A percentile compares a stretch with the other conserved stretches of the same genome.
phyloP scores from a whole-genome alignment of 768 basidiomycete species.

The Hortiboletus campestris region DNA sequence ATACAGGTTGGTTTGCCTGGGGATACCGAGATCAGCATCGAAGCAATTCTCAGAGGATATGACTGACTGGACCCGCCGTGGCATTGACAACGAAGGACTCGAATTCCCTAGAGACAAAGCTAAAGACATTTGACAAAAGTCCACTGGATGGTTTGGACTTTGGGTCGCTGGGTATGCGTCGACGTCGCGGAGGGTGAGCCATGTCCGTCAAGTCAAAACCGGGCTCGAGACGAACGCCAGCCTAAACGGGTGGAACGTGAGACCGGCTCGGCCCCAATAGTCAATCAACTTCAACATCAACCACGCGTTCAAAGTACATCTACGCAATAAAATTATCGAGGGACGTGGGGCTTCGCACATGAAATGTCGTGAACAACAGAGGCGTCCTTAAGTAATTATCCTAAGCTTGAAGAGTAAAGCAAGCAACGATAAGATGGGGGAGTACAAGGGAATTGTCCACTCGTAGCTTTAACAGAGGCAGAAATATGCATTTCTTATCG shows the following conservation, averaged over 20 bases:
- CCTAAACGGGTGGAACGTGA: conserved; percentile 15
- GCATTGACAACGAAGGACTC: conserved; percentile 70
- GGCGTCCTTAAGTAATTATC: conserved; percentile 16
- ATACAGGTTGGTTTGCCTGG: conserved; percentile 16
- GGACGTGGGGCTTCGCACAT: conserved; percentile 1
- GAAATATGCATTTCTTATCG: conserved; percentile 29
- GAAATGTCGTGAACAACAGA: conserved; percentile 6
- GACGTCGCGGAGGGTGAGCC: conserved; percentile 6
- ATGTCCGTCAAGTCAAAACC: conserved; percentile 6
- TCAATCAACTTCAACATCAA: conserved; percentile 5
- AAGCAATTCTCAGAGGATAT: neutral
- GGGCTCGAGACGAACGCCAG: neutral
- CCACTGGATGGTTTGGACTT: conserved; percentile 28
- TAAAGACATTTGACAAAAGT: conserved; percentile 61
- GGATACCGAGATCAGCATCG: conserved; percentile 4
- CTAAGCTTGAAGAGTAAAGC: conserved; percentile 1
- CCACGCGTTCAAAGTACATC: conserved; percentile 12
- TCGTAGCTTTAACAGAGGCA: neutral
- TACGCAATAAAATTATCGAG: conserved; percentile 6
- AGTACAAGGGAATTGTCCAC: conserved; percentile 13
- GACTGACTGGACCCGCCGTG: conserved; percentile 37
- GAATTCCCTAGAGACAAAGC: conserved; percentile 68
- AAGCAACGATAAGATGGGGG: conserved; percentile 7
- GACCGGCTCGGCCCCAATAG: conserved; percentile 18
- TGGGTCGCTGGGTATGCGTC: neutral